A percentile compares a stretch with the other conserved stretches of the same genome.
Conservation (phyloP, 176 grass and related monocot genomes). For the Ananas comosus region DNA sequence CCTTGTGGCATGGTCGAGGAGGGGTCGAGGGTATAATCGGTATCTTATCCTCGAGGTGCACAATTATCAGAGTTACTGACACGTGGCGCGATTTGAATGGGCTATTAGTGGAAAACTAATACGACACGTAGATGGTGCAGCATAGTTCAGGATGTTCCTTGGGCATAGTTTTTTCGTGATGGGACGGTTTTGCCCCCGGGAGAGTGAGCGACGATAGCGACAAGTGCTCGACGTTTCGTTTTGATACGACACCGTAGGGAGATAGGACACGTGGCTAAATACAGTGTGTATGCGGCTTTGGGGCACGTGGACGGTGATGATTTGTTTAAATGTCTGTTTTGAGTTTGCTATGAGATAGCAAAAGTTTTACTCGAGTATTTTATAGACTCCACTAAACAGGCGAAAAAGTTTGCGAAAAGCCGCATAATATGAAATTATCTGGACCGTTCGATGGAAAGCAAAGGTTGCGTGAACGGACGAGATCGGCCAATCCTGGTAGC, state of each 20-base stretch:
- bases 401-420: too few species aligned
- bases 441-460: too few species aligned
- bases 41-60: not conserved
- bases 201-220: not conserved
- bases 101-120: not conserved
- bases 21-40: not conserved
- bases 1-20: too few species aligned
- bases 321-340: too few species aligned
- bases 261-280: not conserved
- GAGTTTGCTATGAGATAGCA: too few species aligned
- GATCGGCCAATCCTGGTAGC: too few species aligned
- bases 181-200: not conserved
- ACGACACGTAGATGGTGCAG: not conserved
- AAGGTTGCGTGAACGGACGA: too few species aligned
- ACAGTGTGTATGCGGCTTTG: not conserved
- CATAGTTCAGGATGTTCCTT: not conserved
- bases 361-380: too few species aligned
- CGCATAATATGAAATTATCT: too few species aligned
- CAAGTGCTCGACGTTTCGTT: not conserved
- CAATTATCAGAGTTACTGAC: not conserved
- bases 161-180: not conserved
- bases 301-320: too few species aligned
- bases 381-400: too few species aligned
- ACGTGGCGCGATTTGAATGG: not conserved
- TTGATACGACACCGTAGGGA: not conserved